Evolutionary conservation across 106 monocot genomes (phyloP), one percentile per base, ranked within the genome.

Genomic region (Agapanthus africanus): DNA sequence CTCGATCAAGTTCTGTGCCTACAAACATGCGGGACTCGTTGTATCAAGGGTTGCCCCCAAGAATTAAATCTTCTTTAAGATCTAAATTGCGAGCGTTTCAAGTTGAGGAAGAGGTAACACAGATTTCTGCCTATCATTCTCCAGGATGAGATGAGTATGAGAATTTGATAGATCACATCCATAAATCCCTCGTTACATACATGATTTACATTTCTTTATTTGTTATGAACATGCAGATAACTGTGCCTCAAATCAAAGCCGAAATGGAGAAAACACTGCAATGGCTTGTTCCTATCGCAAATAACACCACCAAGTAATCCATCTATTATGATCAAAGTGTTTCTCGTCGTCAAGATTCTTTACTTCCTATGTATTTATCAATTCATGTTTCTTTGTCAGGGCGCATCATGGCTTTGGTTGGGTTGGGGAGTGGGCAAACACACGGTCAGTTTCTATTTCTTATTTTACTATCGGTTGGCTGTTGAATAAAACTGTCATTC

Each of bases 321-420:
- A n/a, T n/a, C n/a, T n/a, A n/a, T n/a, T n/a, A n/a, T n/a, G n/a
- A n/a, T n/a, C n/a, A n/a, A n/a, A n/a, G n/a, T n/a, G n/a, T n/a
- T n/a, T n/a, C n/a, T n/a, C n/a, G n/a, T n/a, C n/a, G n/a, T n/a
- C n/a, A n/a, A n/a, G n/a, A n/a, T n/a, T n/a, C n/a, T n/a, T n/a
- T n/a, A n/a, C n/a, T n/a, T n/a, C n/a, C n/a, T n/a, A n/a, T n/a
- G n/a, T n/a, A n/a, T n/a, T n/a, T n/a, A n/a, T n/a, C n/a, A n/a
- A n/a, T n/a, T n/a, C n/a, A n/a, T n/a, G n/a, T n/a, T n/a, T n/a
- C 46, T 49, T 74, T 14, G 37, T 54, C 72, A 90, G 87, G 64
- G 87, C 84, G 6, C 87, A 91, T 38, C 83, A 87, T 70, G 86
- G 84, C n/a, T 91, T 91, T 49, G 91, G 91, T 63, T 91, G 91